Conservation (phyloP, 2,329 filamentous ascomycete species). For the Xenoacremonium recifei region DNA sequence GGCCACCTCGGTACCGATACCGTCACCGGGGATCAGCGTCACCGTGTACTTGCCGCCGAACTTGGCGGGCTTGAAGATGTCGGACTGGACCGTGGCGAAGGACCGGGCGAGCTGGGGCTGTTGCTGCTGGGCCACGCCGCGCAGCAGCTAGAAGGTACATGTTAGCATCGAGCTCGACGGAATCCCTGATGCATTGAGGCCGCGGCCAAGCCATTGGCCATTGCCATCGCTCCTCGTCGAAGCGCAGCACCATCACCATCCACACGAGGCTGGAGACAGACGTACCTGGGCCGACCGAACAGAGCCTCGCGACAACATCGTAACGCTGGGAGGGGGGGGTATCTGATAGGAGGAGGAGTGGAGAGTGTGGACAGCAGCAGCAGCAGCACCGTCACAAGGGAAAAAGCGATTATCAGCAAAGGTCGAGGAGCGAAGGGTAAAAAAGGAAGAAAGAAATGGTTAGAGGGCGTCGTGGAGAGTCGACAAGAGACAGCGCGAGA, state of each 20-base stretch:
- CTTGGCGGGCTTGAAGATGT: conserved; percentile 99
- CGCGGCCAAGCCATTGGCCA: not conserved
- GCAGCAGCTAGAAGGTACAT: conserved; percentile 45
- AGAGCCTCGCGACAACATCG: conserved; percentile 60
- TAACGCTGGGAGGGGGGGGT: conserved; percentile 22
- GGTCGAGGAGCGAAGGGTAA: conserved; percentile 10
- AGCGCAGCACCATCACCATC: conserved; percentile 2
- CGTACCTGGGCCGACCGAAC: conserved; percentile 57
- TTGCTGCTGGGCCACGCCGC: conserved; percentile 47
- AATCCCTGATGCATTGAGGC: not conserved
- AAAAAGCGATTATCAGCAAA: conserved; percentile 1
- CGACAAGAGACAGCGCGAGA: conserved; percentile 5
- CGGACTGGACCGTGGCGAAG: conserved; percentile 83
- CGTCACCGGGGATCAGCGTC: conserved; percentile 96
- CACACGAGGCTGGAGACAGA: conserved; percentile 13
- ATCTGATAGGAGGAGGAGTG: conserved; percentile 4
- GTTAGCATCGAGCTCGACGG: conserved; percentile 21
- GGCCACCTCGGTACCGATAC: conserved; percentile 96
- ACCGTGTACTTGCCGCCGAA: conserved; percentile 99
- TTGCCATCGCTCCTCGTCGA: not conserved
- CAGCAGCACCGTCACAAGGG: not conserved
- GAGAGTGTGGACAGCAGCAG: conserved; percentile 1
- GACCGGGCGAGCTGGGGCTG: conserved; percentile 49
- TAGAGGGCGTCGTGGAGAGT: not conserved
- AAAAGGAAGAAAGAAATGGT: conserved; percentile 14